These are phyloP conservation scores for Berkeleyomyces rouxiae DNA, from an alignment of 2,329 filamentous ascomycete genomes.

Conservation along the genomic window DNA sequence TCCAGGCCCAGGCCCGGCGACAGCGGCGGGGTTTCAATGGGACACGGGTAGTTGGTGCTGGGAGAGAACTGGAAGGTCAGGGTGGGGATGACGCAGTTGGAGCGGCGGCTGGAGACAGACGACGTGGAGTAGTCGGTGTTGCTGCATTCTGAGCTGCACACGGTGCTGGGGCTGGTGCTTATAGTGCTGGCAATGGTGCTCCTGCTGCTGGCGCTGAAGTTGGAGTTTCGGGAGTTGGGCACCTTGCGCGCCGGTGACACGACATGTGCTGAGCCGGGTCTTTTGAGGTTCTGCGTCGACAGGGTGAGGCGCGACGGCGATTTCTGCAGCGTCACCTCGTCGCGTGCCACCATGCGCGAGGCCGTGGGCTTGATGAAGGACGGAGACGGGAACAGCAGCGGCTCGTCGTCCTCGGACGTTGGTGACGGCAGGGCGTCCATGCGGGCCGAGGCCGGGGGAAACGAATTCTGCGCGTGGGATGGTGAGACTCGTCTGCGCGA, in stretches of 20 bases:
- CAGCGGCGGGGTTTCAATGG: neutral
- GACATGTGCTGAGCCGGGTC: conserved; percentile 10
- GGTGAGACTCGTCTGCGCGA: conserved; percentile 24
- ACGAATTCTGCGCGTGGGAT: conserved; percentile 14
- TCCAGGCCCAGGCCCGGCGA: conserved; percentile 1
- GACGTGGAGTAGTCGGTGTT: conserved; percentile 1
- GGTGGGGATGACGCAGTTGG: conserved; percentile 4
- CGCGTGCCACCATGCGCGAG: conserved; percentile 39
- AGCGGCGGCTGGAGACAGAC: conserved; percentile 8
- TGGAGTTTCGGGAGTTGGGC: conserved; percentile 9
- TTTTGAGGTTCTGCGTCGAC: conserved; percentile 5
- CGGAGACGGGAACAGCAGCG: conserved; percentile 30
- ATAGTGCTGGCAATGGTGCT: conserved; percentile 9
- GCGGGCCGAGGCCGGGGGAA: neutral
- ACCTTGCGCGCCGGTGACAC: conserved; percentile 11
- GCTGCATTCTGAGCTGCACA: conserved; percentile 7
- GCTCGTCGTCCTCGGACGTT: conserved; percentile 16
- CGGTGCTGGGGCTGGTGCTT: conserved; percentile 8
- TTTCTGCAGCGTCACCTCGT: conserved; percentile 24
- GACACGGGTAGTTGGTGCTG: neutral
- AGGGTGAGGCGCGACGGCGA: conserved; percentile 16
- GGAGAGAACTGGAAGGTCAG: conserved; percentile 11
- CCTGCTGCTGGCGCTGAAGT: conserved; percentile 8
- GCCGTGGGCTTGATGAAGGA: conserved; percentile 40
- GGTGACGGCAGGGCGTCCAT: neutral